Base-by-base conservation (phyloP, 2,329 filamentous ascomycete species). In the Periconia sp. region DNA sequence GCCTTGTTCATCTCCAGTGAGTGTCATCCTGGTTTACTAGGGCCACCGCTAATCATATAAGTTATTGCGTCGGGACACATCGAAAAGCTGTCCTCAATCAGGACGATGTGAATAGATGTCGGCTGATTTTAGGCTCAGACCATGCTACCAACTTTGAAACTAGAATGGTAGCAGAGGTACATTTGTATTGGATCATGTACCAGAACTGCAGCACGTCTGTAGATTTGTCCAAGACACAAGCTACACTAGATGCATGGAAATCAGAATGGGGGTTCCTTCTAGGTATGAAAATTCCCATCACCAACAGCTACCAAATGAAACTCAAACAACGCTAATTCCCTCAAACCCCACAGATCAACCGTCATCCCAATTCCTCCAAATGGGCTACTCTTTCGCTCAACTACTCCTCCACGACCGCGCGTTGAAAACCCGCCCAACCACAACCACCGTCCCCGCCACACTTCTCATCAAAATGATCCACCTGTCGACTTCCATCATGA, bases 131-230 rank as follows among this genome's bases (percentile, higher is more conserved):
- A 14, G 63, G 67, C 13, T 73, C 69, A 5, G 73, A 76, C 41
- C 68, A 72, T 52, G 65, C 68, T 11, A 78, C 72, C 0, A 79
- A 79, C 49, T 79, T 76, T 48, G 77, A 79, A 56, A 62, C 69
- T n/a, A 65, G 77, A 15, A 79, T 79, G 76, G 74, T 77, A 6
- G 76, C 76, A 2, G 77, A 80, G 53, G 67, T 78, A 3, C 64
- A 74, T 47, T 62, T 79, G 1, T 80, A 79, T 52, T 79, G 76
- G 76, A 72, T 73, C 18, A 73, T 79, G 6, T 79, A 79, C 52
- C 66, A 74, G 47, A 69, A 72, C 33, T 71, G 68, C 30, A 70
- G 55, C 3, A 53, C 60, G 13, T 49, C 62, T 0, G 58, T 73
- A 2, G 70, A 76, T 51, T 55, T 77, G 1, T 58, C 71, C 1